A percentile compares a stretch with the other conserved stretches of the same genome.
Evolutionary conservation across 495 filamentous ascomycete species (phyloP).

Genomic region (Hypoxylon crocopeplum): DNA sequence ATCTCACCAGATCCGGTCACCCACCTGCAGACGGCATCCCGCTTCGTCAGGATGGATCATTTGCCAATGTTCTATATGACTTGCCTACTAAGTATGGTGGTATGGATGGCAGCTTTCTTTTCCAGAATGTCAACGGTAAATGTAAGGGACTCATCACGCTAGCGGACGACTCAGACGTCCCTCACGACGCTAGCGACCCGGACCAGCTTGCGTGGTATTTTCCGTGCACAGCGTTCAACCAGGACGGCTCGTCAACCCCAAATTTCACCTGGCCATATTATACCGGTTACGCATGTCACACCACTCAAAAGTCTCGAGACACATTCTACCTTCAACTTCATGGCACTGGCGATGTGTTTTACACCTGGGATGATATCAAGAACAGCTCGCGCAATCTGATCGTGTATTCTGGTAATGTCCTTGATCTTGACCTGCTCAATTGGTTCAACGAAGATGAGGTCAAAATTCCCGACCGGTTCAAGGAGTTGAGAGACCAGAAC

Average conservation of each 20-base stretch:
- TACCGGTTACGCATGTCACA: conserved; percentile 90
- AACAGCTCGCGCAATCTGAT: conserved; percentile 89
- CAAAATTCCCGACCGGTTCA: conserved; percentile 77
- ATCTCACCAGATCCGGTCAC: conserved; percentile 75
- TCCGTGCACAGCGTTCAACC: conserved; percentile 88
- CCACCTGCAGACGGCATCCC: conserved; percentile 81
- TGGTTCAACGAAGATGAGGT: conserved; percentile 93
- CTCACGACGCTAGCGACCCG: conserved; percentile 64
- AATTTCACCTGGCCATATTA: conserved; percentile 80
- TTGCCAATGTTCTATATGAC: conserved; percentile 85
- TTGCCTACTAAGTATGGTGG: conserved; percentile 80
- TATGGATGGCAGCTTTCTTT: conserved; percentile 92
- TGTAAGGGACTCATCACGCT: conserved; percentile 91
- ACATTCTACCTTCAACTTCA: conserved; percentile 77
- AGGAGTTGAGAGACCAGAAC: conserved; percentile 67
- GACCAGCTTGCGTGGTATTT: conserved; percentile 95
- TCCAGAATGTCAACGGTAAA: conserved; percentile 97
- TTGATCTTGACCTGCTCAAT: conserved; percentile 87
- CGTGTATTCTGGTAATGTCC: conserved; percentile 90
- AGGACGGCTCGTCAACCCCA: conserved; percentile 83
- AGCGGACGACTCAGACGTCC: conserved; percentile 74
- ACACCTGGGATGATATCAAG: conserved; percentile 92
- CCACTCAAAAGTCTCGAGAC: conserved; percentile 66
- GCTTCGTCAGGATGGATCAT: conserved; percentile 44
- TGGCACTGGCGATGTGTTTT: conserved; percentile 73